Base-by-base conservation (phyloP, 805 yeast genomes). In the Phaffomyces thermotolerans region DNA sequence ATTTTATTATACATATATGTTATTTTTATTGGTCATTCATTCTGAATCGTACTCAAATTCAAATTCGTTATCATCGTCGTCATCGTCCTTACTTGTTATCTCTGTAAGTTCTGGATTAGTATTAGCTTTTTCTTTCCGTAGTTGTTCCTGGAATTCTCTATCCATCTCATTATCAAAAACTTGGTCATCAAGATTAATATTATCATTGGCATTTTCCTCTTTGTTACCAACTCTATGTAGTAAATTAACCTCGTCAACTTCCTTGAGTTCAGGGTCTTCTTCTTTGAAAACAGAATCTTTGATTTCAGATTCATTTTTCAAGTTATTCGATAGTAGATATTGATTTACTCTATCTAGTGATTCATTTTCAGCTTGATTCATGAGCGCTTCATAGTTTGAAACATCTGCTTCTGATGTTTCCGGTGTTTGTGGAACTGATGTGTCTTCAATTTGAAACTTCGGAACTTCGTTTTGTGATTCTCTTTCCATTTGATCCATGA, bases 31-130 rank as follows among this genome's bases (percentile, higher is more conserved):
- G 13, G 14, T 34, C 20, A 24, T 20, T 51, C 35, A 60, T 14
- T 58, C 62, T 7, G 63, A 59, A 6, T 73, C 78, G 51, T 55
- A 60, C 22, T 59, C 64, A 35, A 59, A 60, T 0, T 73, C 78
- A 52, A 66, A 73, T 15, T 31, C 34, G 20, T 66, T 74, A 10
- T 64, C 67, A 10, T 64, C 67, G 18, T 46, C 54, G 22, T 47
- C 56, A 27, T 44, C 46, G 10, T 63, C 69, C 14, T 31, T 27
- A 8, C 62, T 68, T n/a, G 58, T 42, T 24, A 37, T 51, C 3
- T 42, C 53, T 10, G 38, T 43, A 13, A 15, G 32, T 10, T 35
- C 13, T 35, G 18, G 12, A 4, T n/a, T 27, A 10, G 13, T n/a
- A 2, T 18, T 20, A 5, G 22, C 36, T 17, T 34, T 34, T 33